Conservation (phyloP, 495 filamentous ascomycete species). For the Acidiella bohemica region DNA sequence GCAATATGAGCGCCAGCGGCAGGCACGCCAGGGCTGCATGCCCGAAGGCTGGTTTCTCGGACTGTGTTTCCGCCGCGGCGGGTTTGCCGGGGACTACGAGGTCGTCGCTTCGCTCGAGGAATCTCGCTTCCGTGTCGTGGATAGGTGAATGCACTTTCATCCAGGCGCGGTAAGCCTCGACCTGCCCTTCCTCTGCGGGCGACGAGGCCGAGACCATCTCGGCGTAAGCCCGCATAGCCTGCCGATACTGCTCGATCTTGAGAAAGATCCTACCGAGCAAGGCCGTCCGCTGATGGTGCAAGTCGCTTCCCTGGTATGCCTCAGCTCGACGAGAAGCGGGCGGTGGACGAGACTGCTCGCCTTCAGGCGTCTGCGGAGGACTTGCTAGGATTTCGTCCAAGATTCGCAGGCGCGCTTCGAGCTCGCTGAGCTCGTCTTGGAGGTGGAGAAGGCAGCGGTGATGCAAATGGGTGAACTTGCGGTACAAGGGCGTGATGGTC, state of each 20-base stretch:
- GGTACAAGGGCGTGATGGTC: slow-evolving; percentile 49
- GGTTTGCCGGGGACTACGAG: slow-evolving; percentile 41
- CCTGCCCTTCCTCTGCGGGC: slow-evolving; percentile 41
- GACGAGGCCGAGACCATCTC: slow-evolving; percentile 43
- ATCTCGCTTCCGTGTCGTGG: slow-evolving; percentile 50
- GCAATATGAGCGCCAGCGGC: slow-evolving; percentile 12
- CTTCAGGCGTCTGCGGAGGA: too few relatives aligned
- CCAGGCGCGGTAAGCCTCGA: slow-evolving; percentile 53
- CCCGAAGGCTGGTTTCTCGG: not conserved
- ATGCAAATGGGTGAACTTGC: slow-evolving; percentile 72
- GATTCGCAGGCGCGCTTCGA: slow-evolving; percentile 28
- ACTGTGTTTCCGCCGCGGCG: not conserved
- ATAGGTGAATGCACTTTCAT: slow-evolving; percentile 49
- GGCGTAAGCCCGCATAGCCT: slow-evolving; percentile 51
- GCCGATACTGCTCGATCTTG: slow-evolving; percentile 74
- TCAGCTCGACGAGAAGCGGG: slow-evolving; percentile 57
- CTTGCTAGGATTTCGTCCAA: slow-evolving; percentile 61
- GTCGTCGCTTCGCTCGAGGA: slow-evolving; percentile 52
- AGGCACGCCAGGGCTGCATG: slow-evolving; percentile 3
- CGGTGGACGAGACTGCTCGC: slow-evolving; percentile 29
- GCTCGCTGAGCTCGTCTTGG: slow-evolving; percentile 29
- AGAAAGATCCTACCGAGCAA: slow-evolving; percentile 55
- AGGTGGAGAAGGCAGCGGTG: slow-evolving; percentile 75
- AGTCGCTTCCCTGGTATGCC: slow-evolving; percentile 49
- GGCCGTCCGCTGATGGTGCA: slow-evolving; percentile 58